Evolutionary conservation across 768 basidiomycete genomes (phyloP).

Genomic region (Termitomyces sp.): DNA sequence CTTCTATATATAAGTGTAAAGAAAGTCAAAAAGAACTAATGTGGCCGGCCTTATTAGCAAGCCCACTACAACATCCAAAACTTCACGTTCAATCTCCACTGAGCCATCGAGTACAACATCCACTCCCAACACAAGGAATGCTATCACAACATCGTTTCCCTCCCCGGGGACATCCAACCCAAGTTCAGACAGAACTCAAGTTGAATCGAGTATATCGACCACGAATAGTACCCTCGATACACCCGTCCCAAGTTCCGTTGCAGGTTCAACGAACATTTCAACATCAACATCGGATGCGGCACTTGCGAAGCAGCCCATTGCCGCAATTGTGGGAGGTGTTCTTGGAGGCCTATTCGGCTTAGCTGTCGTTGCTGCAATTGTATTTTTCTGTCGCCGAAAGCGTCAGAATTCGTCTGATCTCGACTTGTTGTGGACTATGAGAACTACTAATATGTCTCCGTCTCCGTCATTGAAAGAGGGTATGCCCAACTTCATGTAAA

Average conservation of each 20-base stretch:
- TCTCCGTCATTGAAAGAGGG: constrained; percentile 1
- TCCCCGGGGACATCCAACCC: too few species aligned
- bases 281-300: neutral
- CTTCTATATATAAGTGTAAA: neutral
- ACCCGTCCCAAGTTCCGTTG: too few species aligned
- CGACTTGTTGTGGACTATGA: neutral
- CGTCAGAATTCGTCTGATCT: neutral
- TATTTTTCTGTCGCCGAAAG: neutral
- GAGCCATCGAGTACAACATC: too few species aligned
- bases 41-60: neutral
- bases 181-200: too few species aligned
- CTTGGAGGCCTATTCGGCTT: neutral
- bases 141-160: too few species aligned
- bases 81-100: too few species aligned
- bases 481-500: neutral
- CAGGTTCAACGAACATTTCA: neutral
- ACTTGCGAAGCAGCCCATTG: neutral
- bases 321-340: constrained; percentile 4
- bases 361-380: neutral
- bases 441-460: neutral
- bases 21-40: neutral
- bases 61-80: too few species aligned
- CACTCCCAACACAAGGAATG: too few species aligned
- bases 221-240: neutral
- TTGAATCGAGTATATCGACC: neutral